phyloP scores from a whole-genome alignment of 2,329 filamentous ascomycete species.

The Aspergillus sp. region DNA sequence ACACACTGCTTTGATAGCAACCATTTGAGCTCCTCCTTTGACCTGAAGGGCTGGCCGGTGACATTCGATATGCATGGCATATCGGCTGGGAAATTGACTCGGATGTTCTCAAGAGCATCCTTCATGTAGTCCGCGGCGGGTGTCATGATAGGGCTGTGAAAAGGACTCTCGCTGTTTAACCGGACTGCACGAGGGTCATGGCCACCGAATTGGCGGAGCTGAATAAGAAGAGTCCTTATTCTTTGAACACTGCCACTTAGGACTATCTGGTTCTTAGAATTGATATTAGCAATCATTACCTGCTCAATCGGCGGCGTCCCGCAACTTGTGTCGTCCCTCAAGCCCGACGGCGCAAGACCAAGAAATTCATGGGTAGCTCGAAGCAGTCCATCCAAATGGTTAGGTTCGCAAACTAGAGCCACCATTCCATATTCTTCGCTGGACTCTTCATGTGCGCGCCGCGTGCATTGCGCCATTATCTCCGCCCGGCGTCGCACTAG shows the following conservation, averaged over 20 bases:
- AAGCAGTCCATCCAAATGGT: slow-evolving; percentile 69
- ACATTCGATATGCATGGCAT: slow-evolving; percentile 87
- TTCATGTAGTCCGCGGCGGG: slow-evolving; percentile 76
- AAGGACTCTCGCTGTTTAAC: slow-evolving; percentile 83
- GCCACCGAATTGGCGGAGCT: slow-evolving; percentile 83
- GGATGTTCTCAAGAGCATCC: slow-evolving; percentile 60
- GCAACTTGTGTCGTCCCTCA: slow-evolving; percentile 66
- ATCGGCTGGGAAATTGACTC: slow-evolving; percentile 71
- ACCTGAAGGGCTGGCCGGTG: slow-evolving; percentile 72
- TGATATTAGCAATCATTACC: slow-evolving; percentile 89
- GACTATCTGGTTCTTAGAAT: slow-evolving; percentile 95
- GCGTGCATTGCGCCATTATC: slow-evolving; percentile 77
- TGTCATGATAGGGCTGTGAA: slow-evolving; percentile 89
- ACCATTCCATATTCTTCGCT: slow-evolving; percentile 93
- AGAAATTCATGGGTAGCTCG: slow-evolving; percentile 77
- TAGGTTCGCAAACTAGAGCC: slow-evolving; percentile 82
- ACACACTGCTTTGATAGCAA: slow-evolving; percentile 76
- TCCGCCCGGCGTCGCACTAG: slow-evolving; percentile 77
- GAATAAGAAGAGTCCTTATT: slow-evolving; percentile 77
- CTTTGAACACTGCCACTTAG: slow-evolving; percentile 81
- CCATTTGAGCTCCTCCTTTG: slow-evolving; percentile 72
- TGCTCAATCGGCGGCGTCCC: slow-evolving; percentile 76
- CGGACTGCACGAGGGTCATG: slow-evolving; percentile 87
- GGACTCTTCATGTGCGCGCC: slow-evolving; percentile 61
- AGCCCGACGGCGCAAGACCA: slow-evolving; percentile 63